A percentile compares a stretch with the other conserved stretches of the same genome.
phyloP scores from a whole-genome alignment of 257 asterid genomes.

The Ocimum tenuiflorum region DNA sequence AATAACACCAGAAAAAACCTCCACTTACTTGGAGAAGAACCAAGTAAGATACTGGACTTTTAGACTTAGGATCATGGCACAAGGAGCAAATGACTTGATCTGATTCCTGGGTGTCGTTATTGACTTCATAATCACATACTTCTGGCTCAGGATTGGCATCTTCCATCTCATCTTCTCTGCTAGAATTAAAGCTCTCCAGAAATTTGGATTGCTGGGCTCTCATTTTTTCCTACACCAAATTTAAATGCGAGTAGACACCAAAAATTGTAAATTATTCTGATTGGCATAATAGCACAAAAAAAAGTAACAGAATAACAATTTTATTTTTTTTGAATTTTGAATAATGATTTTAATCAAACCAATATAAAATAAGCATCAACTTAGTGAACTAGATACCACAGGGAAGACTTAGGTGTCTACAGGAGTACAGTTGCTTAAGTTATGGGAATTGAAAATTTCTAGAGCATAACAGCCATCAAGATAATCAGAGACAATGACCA shows the following conservation, averaged over 20 bases:
- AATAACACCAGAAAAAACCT: conserved; percentile 9
- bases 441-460: not conserved
- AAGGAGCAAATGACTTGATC: conserved; percentile 75
- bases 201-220: conserved; percentile 81
- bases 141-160: conserved; percentile 46
- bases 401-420: not conserved
- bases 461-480: not conserved
- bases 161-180: conserved; percentile 49
- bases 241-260: conserved; percentile 19
- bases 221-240: conserved; percentile 69
- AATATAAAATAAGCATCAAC: conserved; percentile 4
- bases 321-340: no score
- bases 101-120: conserved; percentile 37
- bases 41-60: conserved; percentile 71
- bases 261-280: conserved; percentile 10
- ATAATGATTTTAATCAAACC: not conserved
- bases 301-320: conserved; percentile 11
- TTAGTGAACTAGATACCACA: not conserved
- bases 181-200: conserved; percentile 58
- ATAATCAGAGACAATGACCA: not conserved
- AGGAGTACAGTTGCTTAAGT: not conserved
- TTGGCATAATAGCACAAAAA: not conserved
- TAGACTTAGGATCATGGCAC: conserved; percentile 74
- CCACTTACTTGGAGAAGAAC: conserved; percentile 82
- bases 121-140: conserved; percentile 36